Evolutionary conservation across 768 basidiomycete genomes (phyloP).

Genomic region (Chalciporus pseudorubinellus): DNA sequence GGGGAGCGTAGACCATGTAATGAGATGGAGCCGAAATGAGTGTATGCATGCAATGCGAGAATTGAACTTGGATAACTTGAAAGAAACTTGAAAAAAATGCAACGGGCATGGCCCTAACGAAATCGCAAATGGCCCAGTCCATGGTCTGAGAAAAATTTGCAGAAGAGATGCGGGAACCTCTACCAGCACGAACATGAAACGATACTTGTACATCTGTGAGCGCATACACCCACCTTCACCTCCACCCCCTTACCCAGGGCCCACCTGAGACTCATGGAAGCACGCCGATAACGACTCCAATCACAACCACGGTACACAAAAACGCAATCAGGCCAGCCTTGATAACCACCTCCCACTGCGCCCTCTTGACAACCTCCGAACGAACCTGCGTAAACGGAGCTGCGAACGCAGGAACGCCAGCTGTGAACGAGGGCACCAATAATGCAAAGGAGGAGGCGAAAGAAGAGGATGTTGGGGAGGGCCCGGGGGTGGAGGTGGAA

Average conservation of each 20-base stretch:
- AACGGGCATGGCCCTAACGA: no score
- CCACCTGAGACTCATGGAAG: constrained; percentile 4
- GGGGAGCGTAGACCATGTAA: no score
- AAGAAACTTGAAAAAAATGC: no score
- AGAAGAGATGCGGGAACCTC: neutral
- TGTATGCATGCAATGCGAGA: no score
- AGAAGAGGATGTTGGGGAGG: neutral
- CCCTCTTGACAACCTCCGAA: constrained; percentile 68
- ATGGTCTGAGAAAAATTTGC: no score
- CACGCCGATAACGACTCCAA: constrained; percentile 28
- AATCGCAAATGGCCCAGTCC: no score
- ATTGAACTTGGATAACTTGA: no score
- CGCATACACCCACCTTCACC: neutral
- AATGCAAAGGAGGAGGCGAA: constrained; percentile 7
- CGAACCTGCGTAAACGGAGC: constrained; percentile 67
- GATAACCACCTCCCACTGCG: constrained; percentile 83
- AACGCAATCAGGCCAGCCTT: constrained; percentile 52
- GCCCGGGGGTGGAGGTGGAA: neutral
- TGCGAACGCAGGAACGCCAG: constrained; percentile 65
- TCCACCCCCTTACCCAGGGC: no score
- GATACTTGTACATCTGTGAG: neutral
- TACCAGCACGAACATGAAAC: neutral
- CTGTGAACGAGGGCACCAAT: constrained; percentile 31
- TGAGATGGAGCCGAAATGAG: no score
- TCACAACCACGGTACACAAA: constrained; percentile 33